These are phyloP conservation scores for Xylaria castorea DNA, from an alignment of 495 filamentous ascomycete species.

Conservation along the genomic window DNA sequence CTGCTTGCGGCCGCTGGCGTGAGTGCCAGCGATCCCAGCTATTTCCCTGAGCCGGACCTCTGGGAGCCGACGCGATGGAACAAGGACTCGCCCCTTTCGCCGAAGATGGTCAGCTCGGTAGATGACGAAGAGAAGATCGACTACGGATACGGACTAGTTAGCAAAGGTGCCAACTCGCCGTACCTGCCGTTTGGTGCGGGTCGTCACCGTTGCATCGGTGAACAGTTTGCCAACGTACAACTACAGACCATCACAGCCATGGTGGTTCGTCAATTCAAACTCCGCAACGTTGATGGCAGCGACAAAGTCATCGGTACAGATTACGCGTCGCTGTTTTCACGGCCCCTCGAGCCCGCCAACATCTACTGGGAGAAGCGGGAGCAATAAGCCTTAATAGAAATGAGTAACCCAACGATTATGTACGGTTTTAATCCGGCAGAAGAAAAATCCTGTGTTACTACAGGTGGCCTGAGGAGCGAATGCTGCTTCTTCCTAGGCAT, in stretches of 20 bases:
- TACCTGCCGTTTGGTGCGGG: slow-evolving; percentile 97
- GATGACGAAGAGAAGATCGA: slow-evolving; percentile 81
- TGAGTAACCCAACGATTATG: slow-evolving; percentile 17
- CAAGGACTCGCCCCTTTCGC: slow-evolving; percentile 51
- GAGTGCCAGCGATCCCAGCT: slow-evolving; percentile 68
- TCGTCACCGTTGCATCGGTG: slow-evolving; percentile 92
- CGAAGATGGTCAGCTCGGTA: slow-evolving; percentile 51
- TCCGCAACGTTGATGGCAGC: slow-evolving; percentile 72
- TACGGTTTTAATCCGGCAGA: slow-evolving; percentile 28
- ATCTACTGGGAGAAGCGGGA: slow-evolving; percentile 71
- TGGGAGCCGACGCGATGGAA: slow-evolving; percentile 96
- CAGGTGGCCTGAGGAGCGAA: slow-evolving; percentile 14
- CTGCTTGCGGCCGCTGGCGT: slow-evolving; percentile 85
- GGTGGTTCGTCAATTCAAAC: slow-evolving; percentile 75
- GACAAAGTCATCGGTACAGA: slow-evolving; percentile 80
- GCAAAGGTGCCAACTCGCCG: slow-evolving; percentile 83
- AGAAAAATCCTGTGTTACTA: slow-evolving; percentile 10
- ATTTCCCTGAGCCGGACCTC: slow-evolving; percentile 78
- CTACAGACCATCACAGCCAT: slow-evolving; percentile 83
- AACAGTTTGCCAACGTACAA: slow-evolving; percentile 96
- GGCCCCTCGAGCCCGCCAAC: slow-evolving; percentile 68
- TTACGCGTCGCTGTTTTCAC: slow-evolving; percentile 72
- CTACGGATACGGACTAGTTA: slow-evolving; percentile 92
- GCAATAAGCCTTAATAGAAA: slow-evolving; percentile 6
- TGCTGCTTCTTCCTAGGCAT: background rate